phyloP scores from a whole-genome alignment of 139 green algal genomes.

The Dunaliella primolecta region DNA sequence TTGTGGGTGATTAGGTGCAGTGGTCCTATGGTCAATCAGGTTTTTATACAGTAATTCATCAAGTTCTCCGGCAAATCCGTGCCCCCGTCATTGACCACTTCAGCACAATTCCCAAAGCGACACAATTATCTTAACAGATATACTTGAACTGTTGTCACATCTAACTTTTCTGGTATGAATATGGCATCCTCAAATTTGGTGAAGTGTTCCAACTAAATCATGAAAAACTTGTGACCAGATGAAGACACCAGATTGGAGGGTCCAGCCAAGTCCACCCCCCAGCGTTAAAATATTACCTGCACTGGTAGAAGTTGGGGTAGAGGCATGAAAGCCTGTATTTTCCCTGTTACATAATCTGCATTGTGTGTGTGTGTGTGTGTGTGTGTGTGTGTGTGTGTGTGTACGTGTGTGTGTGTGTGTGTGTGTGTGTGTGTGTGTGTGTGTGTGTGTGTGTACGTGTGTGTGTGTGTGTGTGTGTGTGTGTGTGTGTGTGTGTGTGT shows the following conservation, averaged over 20 bases:
- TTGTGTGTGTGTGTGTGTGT: too few species aligned
- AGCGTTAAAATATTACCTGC: not conserved
- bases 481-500: too few species aligned
- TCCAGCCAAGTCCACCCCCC: not conserved
- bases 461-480: too few species aligned
- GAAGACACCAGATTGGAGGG: not conserved
- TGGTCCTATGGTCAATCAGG: slow-evolving; percentile 15
- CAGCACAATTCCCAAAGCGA: not conserved
- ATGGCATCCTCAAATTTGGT: not conserved
- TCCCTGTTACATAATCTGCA: too few species aligned
- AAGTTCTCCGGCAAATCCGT: not conserved
- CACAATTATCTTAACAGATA: not conserved
- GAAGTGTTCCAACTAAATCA: not conserved
- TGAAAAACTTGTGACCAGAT: not conserved
- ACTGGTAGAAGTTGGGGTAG: not conserved
- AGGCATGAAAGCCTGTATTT: too few species aligned
- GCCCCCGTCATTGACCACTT: not conserved
- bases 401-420: too few species aligned
- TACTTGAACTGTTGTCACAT: not conserved
- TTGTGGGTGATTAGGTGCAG: slow-evolving; percentile 7
- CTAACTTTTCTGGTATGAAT: not conserved
- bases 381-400: too few species aligned
- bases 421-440: too few species aligned
- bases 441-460: too few species aligned
- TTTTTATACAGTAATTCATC: not conserved